Percentiles rank a stretch among this genome's conserved stretches.
phyloP scores from a whole-genome alignment of 1,284 basidiomycete genomes.

The Austroboletus novae-zelandiae region DNA sequence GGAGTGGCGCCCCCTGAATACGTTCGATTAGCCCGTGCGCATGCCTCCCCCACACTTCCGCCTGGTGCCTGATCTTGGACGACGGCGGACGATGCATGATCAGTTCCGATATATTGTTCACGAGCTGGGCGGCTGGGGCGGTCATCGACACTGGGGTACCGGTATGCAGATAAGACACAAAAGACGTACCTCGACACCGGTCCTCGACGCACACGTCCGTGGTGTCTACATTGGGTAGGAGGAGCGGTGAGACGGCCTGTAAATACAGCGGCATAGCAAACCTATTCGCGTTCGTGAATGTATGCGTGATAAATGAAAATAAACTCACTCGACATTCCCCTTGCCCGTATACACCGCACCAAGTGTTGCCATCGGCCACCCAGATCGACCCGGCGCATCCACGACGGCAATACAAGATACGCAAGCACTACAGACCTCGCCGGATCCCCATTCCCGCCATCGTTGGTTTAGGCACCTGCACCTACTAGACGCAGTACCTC shows the following conservation, averaged over 20 bases:
- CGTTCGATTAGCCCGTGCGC: conserved; percentile 49
- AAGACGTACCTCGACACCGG: conserved; percentile 52
- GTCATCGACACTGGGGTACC: neutral
- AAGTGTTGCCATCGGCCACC: conserved; percentile 67
- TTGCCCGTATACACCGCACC: conserved; percentile 59
- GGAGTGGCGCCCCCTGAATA: conserved; percentile 26
- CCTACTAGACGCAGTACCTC: conserved; percentile 48
- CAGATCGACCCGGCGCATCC: conserved; percentile 60
- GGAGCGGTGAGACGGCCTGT: conserved; percentile 62
- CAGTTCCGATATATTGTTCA: conserved; percentile 65
- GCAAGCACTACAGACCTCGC: conserved; percentile 34
- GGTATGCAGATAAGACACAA: neutral
- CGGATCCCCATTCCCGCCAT: neutral
- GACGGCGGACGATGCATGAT: conserved; percentile 49
- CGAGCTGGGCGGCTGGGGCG: conserved; percentile 59
- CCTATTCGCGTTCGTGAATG: conserved; percentile 32
- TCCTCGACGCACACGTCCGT: conserved; percentile 43
- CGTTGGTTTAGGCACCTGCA: conserved; percentile 5
- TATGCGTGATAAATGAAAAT: neutral
- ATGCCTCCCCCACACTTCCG: conserved; percentile 60
- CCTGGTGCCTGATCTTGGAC: conserved; percentile 47
- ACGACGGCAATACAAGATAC: conserved; percentile 58
- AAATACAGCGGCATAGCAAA: conserved; percentile 66
- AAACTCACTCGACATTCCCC: conserved; percentile 60
- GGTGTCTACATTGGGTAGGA: conserved; percentile 43